Base-by-base conservation (phyloP, 2,329 filamentous ascomycete genomes). In the Daldinia sp. region DNA sequence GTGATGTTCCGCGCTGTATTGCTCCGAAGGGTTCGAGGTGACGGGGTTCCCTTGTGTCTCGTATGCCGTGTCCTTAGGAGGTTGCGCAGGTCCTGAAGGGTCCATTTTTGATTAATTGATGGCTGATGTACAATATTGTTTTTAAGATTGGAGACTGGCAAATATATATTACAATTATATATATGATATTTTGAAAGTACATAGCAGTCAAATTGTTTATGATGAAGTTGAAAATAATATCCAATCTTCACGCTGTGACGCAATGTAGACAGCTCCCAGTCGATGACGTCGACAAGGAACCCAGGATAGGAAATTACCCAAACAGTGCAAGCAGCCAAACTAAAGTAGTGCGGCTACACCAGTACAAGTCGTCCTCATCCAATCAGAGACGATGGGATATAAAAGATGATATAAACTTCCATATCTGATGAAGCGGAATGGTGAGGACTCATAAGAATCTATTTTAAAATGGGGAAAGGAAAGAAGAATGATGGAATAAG, bases 11-110 rank as follows among this genome's bases (percentile, higher is more conserved):
- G 68, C 51, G 15, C 63, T 72, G 28, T 50, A 65, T 54, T 74
- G 65, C 62, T 79, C 77, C 0, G 60, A 65, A 1, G 75, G 74
- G 57, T 71, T 78, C 0, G 68, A 67, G n/a, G 74, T 74, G 1
- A 68, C 72, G 1, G 73, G 68, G 60, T 78, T 78, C 39, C 71
- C 73, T 62, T 72, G 63, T 5, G 70, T 71, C 41, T 73, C 57
- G 69, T 79, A 79, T 30, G 73, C 74, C 0, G 73, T 64, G 41
- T 63, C 62, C 10, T 61, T 62, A 3, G 77, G 72, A 3, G 77
- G 77, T 20, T 78, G 77, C 3, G 74, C 53, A 35, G 68, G 69
- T 53, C 69, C 71, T 18, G 75, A 74, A 39, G 76, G 73, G 20
- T 78, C 72, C 77, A 78, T 77, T 12, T 28, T 71, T 35, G 42